These are phyloP conservation scores for Wickerhamomyces hampshirensis DNA, from an alignment of 805 yeast species.

Conservation along the genomic window DNA sequence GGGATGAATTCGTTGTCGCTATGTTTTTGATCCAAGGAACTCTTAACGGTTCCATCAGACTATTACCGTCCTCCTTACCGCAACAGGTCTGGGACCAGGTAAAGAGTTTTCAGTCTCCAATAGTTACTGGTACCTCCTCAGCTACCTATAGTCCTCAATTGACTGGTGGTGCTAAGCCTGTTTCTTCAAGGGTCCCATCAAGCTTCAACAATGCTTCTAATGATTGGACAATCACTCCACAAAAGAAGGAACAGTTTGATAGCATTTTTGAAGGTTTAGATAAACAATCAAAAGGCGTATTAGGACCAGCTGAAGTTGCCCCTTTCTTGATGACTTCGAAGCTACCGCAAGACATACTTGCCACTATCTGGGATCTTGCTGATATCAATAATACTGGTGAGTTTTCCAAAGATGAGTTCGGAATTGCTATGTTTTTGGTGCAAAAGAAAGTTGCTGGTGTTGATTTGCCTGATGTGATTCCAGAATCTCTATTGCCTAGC, in stretches of 20 bases:
- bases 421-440: slow-evolving; percentile 90
- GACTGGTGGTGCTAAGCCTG: slow-evolving; percentile 17
- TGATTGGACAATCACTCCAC: slow-evolving; percentile 67
- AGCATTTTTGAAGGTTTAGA: slow-evolving; percentile 76
- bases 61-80: slow-evolving; percentile 50
- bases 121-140: slow-evolving; percentile 14
- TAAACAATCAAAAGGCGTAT: slow-evolving; percentile 51
- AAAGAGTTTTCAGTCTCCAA: slow-evolving; percentile 15
- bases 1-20: slow-evolving; percentile 80
- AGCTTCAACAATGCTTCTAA: slow-evolving; percentile 32
- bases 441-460: slow-evolving; percentile 78
- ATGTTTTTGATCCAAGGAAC: slow-evolving; percentile 91
- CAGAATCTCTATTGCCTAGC: slow-evolving; percentile 48
- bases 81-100: slow-evolving; percentile 34
- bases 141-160: slow-evolving; percentile 17
- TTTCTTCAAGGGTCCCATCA: slow-evolving; percentile 32
- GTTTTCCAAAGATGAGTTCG: slow-evolving; percentile 77
- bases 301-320: slow-evolving; percentile 80
- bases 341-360: slow-evolving; percentile 77
- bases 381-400: slow-evolving; percentile 84
- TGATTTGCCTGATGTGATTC: slow-evolving; percentile 73
- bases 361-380: slow-evolving; percentile 91
- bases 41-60: slow-evolving; percentile 57
- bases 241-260: slow-evolving; percentile 74
- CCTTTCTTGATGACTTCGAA: slow-evolving; percentile 85